Evolutionary conservation across 805 yeast genomes (phyloP).

Genomic region (Lipomyces yamadae): DNA sequence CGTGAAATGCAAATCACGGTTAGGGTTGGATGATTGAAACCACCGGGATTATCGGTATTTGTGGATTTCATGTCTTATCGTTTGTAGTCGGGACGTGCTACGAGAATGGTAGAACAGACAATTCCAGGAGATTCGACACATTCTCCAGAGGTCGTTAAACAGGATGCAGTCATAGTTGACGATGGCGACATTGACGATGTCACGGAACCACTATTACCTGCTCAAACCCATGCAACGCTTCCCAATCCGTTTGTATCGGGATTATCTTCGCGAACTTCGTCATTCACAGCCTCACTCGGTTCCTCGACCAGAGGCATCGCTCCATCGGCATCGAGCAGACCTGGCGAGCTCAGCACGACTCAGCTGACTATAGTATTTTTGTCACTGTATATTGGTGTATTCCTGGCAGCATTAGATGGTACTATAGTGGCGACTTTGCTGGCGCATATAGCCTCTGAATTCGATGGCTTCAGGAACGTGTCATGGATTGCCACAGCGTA

Average conservation of each 20-base stretch:
- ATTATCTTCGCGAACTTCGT: conserved; percentile 24
- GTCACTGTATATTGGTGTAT: conserved; percentile 57
- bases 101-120: not conserved
- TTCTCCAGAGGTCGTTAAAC: conserved; percentile 31
- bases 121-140: not conserved
- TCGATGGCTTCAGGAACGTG: conserved; percentile 57
- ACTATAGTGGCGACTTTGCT: conserved; percentile 60
- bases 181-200: conserved; percentile 27
- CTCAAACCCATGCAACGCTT: conserved; percentile 28
- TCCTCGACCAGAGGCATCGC: conserved; percentile 18
- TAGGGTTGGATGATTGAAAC: too few species aligned
- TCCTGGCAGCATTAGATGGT: conserved; percentile 56
- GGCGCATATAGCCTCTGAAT: conserved; percentile 62
- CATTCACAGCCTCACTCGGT: conserved; percentile 24
- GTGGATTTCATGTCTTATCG: too few species aligned
- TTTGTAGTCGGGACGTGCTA: not conserved
- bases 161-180: conserved; percentile 24
- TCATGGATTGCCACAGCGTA: conserved; percentile 80
- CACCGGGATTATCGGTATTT: too few species aligned
- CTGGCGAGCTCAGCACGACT: conserved; percentile 19
- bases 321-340: conserved; percentile 9
- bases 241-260: conserved; percentile 32
- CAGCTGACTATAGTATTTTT: conserved; percentile 57
- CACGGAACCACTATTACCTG: conserved; percentile 31
- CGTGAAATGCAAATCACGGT: too few species aligned